These are phyloP conservation scores for Alternaria incomplexa DNA, from an alignment of 2,329 filamentous ascomycete genomes.

Conservation along the genomic window DNA sequence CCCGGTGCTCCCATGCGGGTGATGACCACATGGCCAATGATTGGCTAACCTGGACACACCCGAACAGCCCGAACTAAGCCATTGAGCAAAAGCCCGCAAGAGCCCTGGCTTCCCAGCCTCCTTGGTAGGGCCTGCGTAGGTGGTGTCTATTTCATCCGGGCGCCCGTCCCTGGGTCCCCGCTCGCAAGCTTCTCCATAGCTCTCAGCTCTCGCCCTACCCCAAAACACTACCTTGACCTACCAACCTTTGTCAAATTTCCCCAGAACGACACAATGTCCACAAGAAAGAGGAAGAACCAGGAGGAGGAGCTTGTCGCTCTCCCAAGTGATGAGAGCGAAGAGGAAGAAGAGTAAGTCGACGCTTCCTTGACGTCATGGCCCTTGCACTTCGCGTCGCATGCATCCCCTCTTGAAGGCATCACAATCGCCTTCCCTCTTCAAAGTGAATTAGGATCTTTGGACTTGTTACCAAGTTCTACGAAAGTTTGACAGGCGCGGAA, in stretches of 20 bases:
- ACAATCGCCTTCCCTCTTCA: conserved; percentile 23
- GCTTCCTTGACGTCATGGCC: conserved; percentile 48
- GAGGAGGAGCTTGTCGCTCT: conserved; percentile 54
- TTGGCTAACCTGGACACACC: conserved; percentile 30
- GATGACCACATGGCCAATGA: conserved; percentile 22
- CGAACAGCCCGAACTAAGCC: conserved; percentile 29
- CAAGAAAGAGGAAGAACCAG: conserved; percentile 54
- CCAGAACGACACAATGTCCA: conserved; percentile 43
- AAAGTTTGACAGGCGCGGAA: conserved; percentile 17
- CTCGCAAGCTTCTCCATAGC: conserved; percentile 13
- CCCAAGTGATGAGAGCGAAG: conserved; percentile 51
- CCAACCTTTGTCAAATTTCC: conserved; percentile 6
- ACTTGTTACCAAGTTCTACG: conserved; percentile 17
- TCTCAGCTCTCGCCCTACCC: conserved; percentile 7
- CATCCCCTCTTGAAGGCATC: conserved; percentile 23
- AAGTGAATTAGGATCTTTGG: conserved; percentile 16
- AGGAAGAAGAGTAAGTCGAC: conserved; percentile 53
- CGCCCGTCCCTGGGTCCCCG: conserved; percentile 24
- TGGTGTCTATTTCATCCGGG: conserved; percentile 34
- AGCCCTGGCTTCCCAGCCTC: conserved; percentile 38
- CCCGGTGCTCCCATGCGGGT: conserved; percentile 21
- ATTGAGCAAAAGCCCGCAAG: conserved; percentile 23
- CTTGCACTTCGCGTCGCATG: conserved; percentile 26
- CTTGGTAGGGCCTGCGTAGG: conserved; percentile 27
- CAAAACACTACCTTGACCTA: conserved; percentile 24